Percentiles rank a stretch among this genome's conserved stretches.
Evolutionary conservation across 208 protist species (phyloP).

Genomic region (Herpetomonas tarakana): DNA sequence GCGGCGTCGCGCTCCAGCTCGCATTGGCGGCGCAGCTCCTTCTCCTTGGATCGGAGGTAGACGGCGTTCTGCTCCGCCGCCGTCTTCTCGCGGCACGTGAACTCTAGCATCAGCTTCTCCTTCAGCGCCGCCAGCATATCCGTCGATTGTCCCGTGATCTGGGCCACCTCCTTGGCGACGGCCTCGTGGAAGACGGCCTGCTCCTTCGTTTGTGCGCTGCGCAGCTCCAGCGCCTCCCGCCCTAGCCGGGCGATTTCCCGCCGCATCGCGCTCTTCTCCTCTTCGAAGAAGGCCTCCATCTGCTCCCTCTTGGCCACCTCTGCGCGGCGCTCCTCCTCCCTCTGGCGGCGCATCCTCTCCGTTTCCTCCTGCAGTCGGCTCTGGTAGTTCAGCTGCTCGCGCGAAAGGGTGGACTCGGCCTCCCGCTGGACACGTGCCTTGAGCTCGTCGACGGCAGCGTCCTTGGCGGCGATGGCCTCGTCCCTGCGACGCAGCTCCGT

Average conservation of each 20-base stretch:
- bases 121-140: conserved; percentile 52
- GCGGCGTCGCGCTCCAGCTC: conserved; percentile 77
- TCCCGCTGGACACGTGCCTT: conserved; percentile 58
- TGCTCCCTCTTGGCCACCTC: conserved; percentile 52
- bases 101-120: conserved; percentile 67
- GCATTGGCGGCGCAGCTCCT: conserved; percentile 46
- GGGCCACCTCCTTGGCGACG: conserved; percentile 60
- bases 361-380: conserved; percentile 57
- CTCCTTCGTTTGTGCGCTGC: conserved; percentile 42
- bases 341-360: conserved; percentile 49
- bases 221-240: conserved; percentile 56
- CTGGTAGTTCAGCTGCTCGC: conserved; percentile 55
- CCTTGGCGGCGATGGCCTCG: conserved; percentile 69
- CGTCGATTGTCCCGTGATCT: conserved; percentile 58
- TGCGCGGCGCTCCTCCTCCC: conserved; percentile 56
- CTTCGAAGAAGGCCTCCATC: conserved; percentile 59
- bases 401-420: conserved; percentile 40
- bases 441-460: conserved; percentile 69
- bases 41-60: conserved; percentile 54
- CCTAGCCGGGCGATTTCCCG: conserved; percentile 63
- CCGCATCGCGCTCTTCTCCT: conserved; percentile 57
- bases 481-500: conserved; percentile 83
- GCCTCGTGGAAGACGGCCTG: conserved; percentile 71
- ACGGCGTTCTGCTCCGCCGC: conserved; percentile 32
- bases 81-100: conserved; percentile 51